Evolutionary conservation across 768 basidiomycete genomes (phyloP).

Genomic region (Collybia nuda): DNA sequence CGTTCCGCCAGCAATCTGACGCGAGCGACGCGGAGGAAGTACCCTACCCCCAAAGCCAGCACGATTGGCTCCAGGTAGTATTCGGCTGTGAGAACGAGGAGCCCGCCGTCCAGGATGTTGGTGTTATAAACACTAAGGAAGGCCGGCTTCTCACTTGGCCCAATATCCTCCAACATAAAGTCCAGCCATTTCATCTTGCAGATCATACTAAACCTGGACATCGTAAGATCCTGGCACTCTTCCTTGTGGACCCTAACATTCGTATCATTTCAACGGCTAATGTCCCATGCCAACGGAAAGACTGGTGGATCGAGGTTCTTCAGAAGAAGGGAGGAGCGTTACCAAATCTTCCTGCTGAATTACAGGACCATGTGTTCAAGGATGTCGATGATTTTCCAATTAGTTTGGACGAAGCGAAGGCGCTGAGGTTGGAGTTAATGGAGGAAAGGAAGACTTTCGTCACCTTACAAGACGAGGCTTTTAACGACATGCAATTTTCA

Average conservation of each 20-base stretch:
- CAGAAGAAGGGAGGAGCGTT: slow-evolving; percentile 1
- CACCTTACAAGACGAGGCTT: slow-evolving; percentile 9
- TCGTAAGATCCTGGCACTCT: slow-evolving; percentile 12
- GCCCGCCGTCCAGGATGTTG: slow-evolving; percentile 9
- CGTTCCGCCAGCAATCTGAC: slow-evolving; percentile 24
- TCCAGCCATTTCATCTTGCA: slow-evolving; percentile 8
- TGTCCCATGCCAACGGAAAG: slow-evolving; percentile 4
- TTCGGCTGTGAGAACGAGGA: slow-evolving; percentile 4
- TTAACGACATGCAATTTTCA: slow-evolving; percentile 15
- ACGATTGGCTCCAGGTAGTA: slow-evolving; percentile 15
- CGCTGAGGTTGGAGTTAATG: slow-evolving; percentile 28
- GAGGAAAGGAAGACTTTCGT: slow-evolving; percentile 27
- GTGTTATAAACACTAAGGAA: slow-evolving; percentile 9
- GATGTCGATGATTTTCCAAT: slow-evolving; percentile 25
- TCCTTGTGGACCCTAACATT: slow-evolving; percentile 7
- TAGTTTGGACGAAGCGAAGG: slow-evolving; percentile 24
- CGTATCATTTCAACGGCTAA: slow-evolving; percentile 9
- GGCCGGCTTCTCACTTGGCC: slow-evolving; percentile 14
- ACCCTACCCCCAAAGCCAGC: slow-evolving; percentile 15
- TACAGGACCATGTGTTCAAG: slow-evolving; percentile 19
- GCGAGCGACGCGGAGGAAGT: slow-evolving; percentile 6
- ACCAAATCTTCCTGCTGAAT: slow-evolving; percentile 23
- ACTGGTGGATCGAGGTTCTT: background rate
- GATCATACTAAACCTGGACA: slow-evolving; percentile 11
- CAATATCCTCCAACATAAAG: slow-evolving; percentile 14